Evolutionary conservation across 176 grass and related monocot species (phyloP), one percentile per base, ranked within the genome.

Genomic region (Oryza australiensis): DNA sequence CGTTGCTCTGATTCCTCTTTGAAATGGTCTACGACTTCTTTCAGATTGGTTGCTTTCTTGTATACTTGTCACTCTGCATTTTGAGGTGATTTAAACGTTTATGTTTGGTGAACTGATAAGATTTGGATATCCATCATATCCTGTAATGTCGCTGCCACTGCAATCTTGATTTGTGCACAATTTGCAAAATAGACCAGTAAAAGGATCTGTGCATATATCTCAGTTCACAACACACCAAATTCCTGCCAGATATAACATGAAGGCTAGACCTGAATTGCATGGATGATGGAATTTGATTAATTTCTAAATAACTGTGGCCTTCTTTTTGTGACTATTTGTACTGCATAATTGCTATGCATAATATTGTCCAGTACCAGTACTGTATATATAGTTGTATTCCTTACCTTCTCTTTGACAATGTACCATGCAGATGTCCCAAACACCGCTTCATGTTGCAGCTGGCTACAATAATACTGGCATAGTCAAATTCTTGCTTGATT

Each of bases 401-500:
- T 76, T 74, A 82, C 16, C 37, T 82, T 76, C 23, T 70, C 14
- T 83, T 66, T 82, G 26, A 32, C 22, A 51, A 77, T 68, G 69
- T 65, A 82, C 60, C 42, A 57, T 90, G 80, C 78, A 98, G 96
- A 95, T 98, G 90, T 86, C 77, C 77, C 92, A 98, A 83, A 98
- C 96, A 57, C 96, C 96, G 55, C 88, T 98, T 71, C 96, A 98
- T 79, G 91, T 95, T 1, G 96, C 96, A 67, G 78, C 95, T 81
- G 87, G 92, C 33, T 91, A 88, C 62, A 93, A 95, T 46, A 88
- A 89, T 70, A 84, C 82, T 33, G 90, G 76, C 9, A 89, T 95
- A 69, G 91, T 95, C 27, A 93, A 89, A 75, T 91, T 90, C 79
- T 83, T 98, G 51, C 89, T 98, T 63, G 83, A 95, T 34, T 95